Conservation (phyloP, 192 early-diverging fungal genomes). For the Entomortierella parvispora region DNA sequence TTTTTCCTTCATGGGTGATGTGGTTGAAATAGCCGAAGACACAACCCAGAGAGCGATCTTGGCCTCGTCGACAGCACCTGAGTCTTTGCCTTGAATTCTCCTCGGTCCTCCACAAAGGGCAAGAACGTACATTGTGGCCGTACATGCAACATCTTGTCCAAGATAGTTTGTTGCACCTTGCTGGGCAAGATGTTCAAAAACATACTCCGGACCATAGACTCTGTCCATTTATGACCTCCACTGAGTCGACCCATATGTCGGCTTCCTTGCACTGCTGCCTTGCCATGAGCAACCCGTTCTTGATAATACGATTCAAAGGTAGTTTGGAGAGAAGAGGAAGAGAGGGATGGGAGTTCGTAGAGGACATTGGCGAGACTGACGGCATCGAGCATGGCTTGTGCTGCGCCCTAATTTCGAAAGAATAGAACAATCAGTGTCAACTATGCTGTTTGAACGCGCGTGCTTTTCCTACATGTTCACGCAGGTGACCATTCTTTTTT, state of each 20-base stretch:
- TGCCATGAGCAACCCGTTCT: slow-evolving; percentile 20
- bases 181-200: slow-evolving; percentile 36
- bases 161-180: slow-evolving; percentile 24
- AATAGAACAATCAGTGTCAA: background rate
- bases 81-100: slow-evolving; percentile 18
- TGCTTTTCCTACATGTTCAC: background rate
- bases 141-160: slow-evolving; percentile 29
- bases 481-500: background rate
- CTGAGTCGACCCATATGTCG: slow-evolving; percentile 43
- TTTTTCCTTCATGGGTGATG: no score
- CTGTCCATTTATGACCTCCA: slow-evolving; percentile 39
- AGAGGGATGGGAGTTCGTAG: slow-evolving; percentile 16
- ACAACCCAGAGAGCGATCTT: slow-evolving; percentile 19
- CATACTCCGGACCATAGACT: slow-evolving; percentile 26
- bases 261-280: slow-evolving; percentile 37
- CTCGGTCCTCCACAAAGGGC: slow-evolving; percentile 30
- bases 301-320: slow-evolving; percentile 28
- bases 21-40: slow-evolving; percentile 6
- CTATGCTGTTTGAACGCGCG: no score
- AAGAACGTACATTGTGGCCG: slow-evolving; percentile 33
- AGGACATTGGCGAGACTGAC: slow-evolving; percentile 30
- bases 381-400: slow-evolving; percentile 44
- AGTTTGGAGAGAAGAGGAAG: slow-evolving; percentile 2
- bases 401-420: slow-evolving; percentile 23
- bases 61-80: slow-evolving; percentile 14